Base-by-base conservation (phyloP, 768 basidiomycete genomes). In the Boletus reticuloceps region DNA sequence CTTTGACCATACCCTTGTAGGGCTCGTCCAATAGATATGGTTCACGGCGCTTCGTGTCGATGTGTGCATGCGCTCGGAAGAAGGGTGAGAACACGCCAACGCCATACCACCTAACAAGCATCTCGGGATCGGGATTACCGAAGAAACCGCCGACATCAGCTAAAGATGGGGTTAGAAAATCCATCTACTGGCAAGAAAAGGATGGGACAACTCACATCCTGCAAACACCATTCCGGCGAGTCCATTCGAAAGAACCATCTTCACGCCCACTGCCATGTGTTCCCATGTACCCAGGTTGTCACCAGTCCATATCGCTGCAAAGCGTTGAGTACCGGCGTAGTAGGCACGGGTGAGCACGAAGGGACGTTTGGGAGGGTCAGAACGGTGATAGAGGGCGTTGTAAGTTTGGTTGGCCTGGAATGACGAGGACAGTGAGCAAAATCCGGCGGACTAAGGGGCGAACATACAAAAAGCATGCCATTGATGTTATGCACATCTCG, bases 101-200 rank as follows among this genome's bases (percentile, higher is more conserved):
- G 74, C 91, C 93, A 63, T 99, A 98, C 95, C 96, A 99, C 46
- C 97, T 81, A 10, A 94, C 87, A 34, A 99, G 84, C 85, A 98
- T 93, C 66, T 98, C 97, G 0, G 89, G 81, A 43, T 88, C 85
- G 0, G 97, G 95, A 71, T 98, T 95, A 17, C 96, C 95, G 67
- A 98, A 98, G 86, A 98, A 99, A 16, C 97, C 97, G 19, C 97
- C 96, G 50, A 98, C 94, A 64, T 99, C 97, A 58, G 97, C 96
- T 98, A 60, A 27, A 48, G 2, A 52, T 19, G n/a, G n/a, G n/a
- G 34, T 50, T 27, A 65, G 49, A n/a, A 29, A 49, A n/a, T 6
- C 8, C 8, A 32, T 36, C n/a, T 29, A 19, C 4, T 27, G 9
- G 12, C 45, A 52, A 25, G 47, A 45, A 54, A 53, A 5, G 22